Evolutionary conservation across 768 basidiomycete genomes (phyloP).

Genomic region (Pleurotus tuber-regium): DNA sequence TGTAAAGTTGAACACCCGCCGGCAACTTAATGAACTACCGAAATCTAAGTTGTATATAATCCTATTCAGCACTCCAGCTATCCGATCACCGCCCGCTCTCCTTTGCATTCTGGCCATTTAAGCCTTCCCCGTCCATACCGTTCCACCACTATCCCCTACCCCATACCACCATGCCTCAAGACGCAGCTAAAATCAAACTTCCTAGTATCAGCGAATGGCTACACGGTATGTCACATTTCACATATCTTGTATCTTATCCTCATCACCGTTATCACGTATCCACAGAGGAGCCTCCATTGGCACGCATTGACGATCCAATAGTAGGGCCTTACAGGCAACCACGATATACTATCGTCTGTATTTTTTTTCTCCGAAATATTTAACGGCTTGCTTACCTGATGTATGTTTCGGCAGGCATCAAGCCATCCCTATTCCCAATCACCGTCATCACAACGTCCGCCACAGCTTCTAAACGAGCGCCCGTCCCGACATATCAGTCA

Average conservation of each 20-base stretch:
- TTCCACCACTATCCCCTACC: not conserved
- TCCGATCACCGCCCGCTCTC: slow-evolving; percentile 8
- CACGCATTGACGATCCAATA: too few relatives aligned
- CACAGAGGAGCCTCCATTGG: not conserved
- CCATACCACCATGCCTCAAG: not conserved
- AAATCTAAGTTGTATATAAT: not conserved
- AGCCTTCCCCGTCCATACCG: not conserved
- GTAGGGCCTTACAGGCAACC: too few relatives aligned
- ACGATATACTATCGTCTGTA: too few relatives aligned
- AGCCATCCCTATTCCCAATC: not conserved
- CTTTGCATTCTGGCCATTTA: not conserved
- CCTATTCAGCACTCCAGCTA: slow-evolving; percentile 2
- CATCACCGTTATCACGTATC: not conserved
- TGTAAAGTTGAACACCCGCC: too few relatives aligned
- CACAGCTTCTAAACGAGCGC: not conserved
- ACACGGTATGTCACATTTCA: not conserved
- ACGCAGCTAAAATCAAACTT: not conserved
- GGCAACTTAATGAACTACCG: slow-evolving; percentile 1
- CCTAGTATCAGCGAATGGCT: slow-evolving; percentile 9
- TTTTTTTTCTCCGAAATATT: too few relatives aligned
- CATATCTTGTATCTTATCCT: not conserved
- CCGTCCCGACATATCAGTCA: not conserved
- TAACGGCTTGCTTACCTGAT: too few relatives aligned
- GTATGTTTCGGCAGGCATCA: too few relatives aligned
- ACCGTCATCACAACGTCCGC: not conserved